Conservation (phyloP, 768 basidiomycete genomes). For the Leccinum incarnatum region DNA sequence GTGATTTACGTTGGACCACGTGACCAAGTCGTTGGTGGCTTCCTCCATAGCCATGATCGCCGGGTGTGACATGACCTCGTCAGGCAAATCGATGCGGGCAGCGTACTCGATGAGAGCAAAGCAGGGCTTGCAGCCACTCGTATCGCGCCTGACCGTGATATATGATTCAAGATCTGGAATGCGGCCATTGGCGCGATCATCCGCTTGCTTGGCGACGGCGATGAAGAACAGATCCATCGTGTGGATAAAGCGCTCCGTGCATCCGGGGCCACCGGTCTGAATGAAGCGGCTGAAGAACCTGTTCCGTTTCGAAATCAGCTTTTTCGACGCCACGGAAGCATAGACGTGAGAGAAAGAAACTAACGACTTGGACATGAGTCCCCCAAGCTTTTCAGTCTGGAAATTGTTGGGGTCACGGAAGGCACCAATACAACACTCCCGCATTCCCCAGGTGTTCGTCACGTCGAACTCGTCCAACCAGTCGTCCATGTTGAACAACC, state of each 20-base stretch:
- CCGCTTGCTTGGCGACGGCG: conserved; percentile 43
- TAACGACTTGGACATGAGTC: conserved; percentile 34
- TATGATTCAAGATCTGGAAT: conserved; percentile 52
- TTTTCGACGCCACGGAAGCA: neutral
- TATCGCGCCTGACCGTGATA: conserved; percentile 50
- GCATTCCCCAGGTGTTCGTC: conserved; percentile 30
- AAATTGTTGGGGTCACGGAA: conserved; percentile 30
- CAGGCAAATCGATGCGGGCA: conserved; percentile 48
- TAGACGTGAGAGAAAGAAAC: conserved; percentile 9
- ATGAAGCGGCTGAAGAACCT: conserved; percentile 40
- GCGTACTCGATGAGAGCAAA: conserved; percentile 57
- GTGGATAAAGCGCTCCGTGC: conserved; percentile 39
- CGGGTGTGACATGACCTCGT: conserved; percentile 53
- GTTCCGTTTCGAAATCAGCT: conserved; percentile 7
- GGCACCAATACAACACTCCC: conserved; percentile 28
- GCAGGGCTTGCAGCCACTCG: conserved; percentile 50
- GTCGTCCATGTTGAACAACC: conserved; percentile 42
- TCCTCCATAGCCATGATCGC: conserved; percentile 44
- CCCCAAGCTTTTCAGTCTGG: conserved; percentile 28
- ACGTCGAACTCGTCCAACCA: conserved; percentile 40
- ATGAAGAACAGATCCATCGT: conserved; percentile 42
- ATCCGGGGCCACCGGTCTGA: conserved; percentile 38
- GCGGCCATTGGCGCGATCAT: conserved; percentile 37
- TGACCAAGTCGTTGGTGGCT: conserved; percentile 50
- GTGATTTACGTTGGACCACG: conserved; percentile 42